These are phyloP conservation scores for Boletus smithii DNA, from an alignment of 1,284 basidiomycete species.

Conservation along the genomic window DNA sequence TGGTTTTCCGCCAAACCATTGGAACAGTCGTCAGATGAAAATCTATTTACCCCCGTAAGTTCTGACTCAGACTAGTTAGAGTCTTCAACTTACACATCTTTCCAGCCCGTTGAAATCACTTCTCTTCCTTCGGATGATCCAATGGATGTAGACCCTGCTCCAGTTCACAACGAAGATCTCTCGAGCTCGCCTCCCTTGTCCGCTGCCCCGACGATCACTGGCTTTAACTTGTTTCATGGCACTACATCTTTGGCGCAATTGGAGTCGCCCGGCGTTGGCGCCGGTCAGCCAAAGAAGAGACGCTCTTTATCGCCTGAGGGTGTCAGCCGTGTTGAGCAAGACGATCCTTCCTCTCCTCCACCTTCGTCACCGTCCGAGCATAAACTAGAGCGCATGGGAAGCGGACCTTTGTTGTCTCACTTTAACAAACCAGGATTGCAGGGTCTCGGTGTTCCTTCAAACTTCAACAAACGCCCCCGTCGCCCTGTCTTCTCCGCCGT, in stretches of 20 bases:
- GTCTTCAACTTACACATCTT: slow-evolving; percentile 3
- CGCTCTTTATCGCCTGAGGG: slow-evolving; percentile 66
- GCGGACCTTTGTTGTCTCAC: slow-evolving; percentile 41
- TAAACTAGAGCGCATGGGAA: slow-evolving; percentile 60
- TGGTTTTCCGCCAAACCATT: slow-evolving; percentile 47
- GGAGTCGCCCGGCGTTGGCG: slow-evolving; percentile 36
- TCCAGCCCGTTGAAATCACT: slow-evolving; percentile 37
- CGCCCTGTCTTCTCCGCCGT: slow-evolving; percentile 67
- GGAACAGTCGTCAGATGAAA: slow-evolving; percentile 28
- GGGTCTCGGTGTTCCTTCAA: slow-evolving; percentile 59
- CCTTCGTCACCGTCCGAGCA: slow-evolving; percentile 62
- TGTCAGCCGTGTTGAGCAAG: slow-evolving; percentile 37
- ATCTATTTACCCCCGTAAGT: slow-evolving; percentile 35
- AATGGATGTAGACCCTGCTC: slow-evolving; percentile 70
- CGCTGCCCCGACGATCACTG: slow-evolving; percentile 49
- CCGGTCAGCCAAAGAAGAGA: slow-evolving; percentile 56
- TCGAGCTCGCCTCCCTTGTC: slow-evolving; percentile 46
- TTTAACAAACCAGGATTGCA: slow-evolving; percentile 55
- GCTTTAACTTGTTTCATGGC: slow-evolving; percentile 62
- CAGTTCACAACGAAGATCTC: slow-evolving; percentile 26
- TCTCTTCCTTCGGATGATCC: slow-evolving; percentile 54
- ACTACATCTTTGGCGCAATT: slow-evolving; percentile 48
- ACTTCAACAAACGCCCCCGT: slow-evolving; percentile 54
- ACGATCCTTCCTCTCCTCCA: slow-evolving; percentile 55
- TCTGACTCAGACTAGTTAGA: slow-evolving; percentile 1